Base-by-base conservation (phyloP, 768 basidiomycete species). In the Leccinellum luteum region DNA sequence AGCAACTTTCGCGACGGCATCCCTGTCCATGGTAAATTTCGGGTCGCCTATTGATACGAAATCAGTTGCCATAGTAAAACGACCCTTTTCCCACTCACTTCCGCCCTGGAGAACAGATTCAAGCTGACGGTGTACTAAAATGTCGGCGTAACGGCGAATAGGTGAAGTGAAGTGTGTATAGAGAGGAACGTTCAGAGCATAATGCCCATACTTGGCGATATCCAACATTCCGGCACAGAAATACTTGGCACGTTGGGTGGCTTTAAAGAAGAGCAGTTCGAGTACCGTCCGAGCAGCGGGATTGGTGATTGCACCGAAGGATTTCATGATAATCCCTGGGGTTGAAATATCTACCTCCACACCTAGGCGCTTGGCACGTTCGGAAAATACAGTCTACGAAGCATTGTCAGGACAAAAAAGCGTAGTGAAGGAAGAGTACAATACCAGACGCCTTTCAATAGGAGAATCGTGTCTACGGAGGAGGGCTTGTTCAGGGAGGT, bases 161-260 rank as follows among this genome's bases (percentile, higher is more conserved):
- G 94, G 97, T 6, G 89, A 93, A 1, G 91, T 94, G 75, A 92
- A 94, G 72, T 94, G 90, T 9, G 90, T 96, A 76, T 98, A 99
- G 45, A 99, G 80, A 17, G 97, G 94, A 6, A 84, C 78, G 62
- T 86, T 96, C 63, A 98, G 78, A 0, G 95, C 87, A 71, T 92
- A 98, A 74, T 99, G 97, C 30, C 85, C 76, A 68, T 98, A 99
- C 77, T 98, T 98, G 43, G 94, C 93, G 67, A 99, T 99, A 73
- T 99, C 97, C 64, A 99, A 79, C 96, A 98, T 98, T 61, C 97
- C 97, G 25, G 94, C 85, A 69, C 97, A 99, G 86, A 98, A 98
- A 75, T 99, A 99, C 73, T 94, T 95, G 64, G 97, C 93, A 52
- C 88, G 84, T 58, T 93, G 90, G 59, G 94, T 98, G n/a, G 94